Conservation (phyloP, 2,329 filamentous ascomycete genomes). For the Xylariaceae sp. region DNA sequence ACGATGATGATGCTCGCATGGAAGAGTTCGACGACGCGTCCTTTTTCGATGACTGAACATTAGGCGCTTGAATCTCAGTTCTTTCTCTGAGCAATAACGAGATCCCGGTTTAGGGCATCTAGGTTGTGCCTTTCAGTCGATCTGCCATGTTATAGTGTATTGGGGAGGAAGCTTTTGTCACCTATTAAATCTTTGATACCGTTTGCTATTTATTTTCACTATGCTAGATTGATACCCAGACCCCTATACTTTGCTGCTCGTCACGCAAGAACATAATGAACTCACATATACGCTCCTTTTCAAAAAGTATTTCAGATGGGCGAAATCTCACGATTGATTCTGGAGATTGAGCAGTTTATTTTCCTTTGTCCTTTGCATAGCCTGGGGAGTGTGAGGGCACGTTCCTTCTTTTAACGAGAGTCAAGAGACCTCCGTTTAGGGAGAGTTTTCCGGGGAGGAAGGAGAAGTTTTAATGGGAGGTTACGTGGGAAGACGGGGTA, state of each 20-base stretch:
- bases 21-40: constrained; percentile 65
- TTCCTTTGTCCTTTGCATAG: constrained; percentile 31
- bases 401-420: constrained; percentile 22
- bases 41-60: constrained; percentile 58
- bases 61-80: background rate
- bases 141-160: constrained; percentile 1
- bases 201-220: constrained; percentile 28
- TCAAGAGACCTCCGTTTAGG: constrained; percentile 11
- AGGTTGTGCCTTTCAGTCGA: background rate
- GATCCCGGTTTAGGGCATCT: background rate
- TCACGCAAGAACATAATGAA: constrained; percentile 26
- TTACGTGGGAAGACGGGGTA: constrained; percentile 11
- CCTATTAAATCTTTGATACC: constrained; percentile 27
- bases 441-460: background rate
- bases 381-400: constrained; percentile 16
- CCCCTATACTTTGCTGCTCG: constrained; percentile 20
- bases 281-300: constrained; percentile 23
- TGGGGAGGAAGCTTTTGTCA: background rate
- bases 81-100: background rate
- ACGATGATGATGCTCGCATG: constrained; percentile 66
- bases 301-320: background rate
- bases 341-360: constrained; percentile 18
- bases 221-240: constrained; percentile 34
- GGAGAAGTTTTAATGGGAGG: constrained; percentile 13
- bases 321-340: constrained; percentile 23